phyloP scores from a whole-genome alignment of 257 asterid genomes.

The Fraxinus pennsylvanica region DNA sequence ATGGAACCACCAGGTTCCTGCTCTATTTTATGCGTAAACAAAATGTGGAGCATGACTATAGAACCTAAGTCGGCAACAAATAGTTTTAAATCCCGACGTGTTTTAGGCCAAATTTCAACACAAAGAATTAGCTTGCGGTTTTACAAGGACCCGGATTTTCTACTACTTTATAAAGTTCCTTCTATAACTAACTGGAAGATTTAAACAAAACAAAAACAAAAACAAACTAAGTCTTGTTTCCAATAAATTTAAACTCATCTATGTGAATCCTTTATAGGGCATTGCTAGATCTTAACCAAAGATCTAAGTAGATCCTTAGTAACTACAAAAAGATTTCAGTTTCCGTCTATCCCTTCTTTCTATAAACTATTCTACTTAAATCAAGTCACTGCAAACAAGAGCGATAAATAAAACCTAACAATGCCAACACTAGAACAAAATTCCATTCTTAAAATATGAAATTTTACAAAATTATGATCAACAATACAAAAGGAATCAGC shows the following conservation, averaged over 20 bases:
- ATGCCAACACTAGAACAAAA: neutral
- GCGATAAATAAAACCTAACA: neutral
- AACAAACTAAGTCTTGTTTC: too few species aligned
- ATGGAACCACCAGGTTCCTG: too few species aligned
- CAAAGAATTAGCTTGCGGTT: neutral
- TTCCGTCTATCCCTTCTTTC: neutral
- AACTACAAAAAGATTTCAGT: neutral
- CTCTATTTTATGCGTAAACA: too few species aligned
- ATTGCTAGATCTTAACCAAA: too few species aligned
- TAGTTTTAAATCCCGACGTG: neutral
- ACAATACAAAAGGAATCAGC: slow-evolving; percentile 42
- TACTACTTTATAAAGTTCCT: too few species aligned
- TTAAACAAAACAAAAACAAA: neutral
- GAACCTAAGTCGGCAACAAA: too few species aligned
- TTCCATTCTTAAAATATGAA: neutral
- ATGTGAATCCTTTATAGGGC: too few species aligned
- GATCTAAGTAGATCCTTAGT: neutral
- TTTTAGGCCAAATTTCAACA: neutral
- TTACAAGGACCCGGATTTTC: neutral
- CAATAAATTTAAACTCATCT: too few species aligned
- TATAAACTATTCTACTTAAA: neutral
- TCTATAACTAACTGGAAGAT: too few species aligned
- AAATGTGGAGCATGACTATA: too few species aligned
- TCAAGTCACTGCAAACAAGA: neutral
- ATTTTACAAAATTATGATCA: neutral